Evolutionary conservation across 805 yeast genomes (phyloP), one percentile per base, ranked within the genome.

Genomic region (Priceomyces fermenticarens): DNA sequence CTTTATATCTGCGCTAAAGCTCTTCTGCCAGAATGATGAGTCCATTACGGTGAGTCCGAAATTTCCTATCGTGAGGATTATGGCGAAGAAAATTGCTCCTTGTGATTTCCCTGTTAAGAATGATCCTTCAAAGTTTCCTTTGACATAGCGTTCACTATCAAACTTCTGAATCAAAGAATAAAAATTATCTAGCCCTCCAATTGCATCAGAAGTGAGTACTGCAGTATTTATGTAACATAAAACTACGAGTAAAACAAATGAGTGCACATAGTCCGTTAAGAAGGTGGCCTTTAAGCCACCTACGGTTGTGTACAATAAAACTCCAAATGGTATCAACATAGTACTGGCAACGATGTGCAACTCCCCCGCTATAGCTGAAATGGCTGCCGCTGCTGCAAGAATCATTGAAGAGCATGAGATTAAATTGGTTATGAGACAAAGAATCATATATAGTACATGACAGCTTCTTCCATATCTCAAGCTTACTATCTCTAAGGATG

Each of bases 211-310:
- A 10, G 50, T 30, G 17, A 62, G 43, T 5, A 61, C 55, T 0
- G 60, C 44, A 3, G 67, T 62, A 43, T 55, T 48, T 13, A 62
- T 37, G 41, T 52, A 57, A 39, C 61, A 52, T 16, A 63, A 47
- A 13, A 62, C 47, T 12, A 62, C 40, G 9, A 62, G 40, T 14
- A 57, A 42, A 16, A 58, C 45, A 13, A 57, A 48, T 4, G 63
- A 48, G 45, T 60, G 63, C 13, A 60, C 62, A 41, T 48, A 75
- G 48, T 75, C 80, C 4, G 80, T 70, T 29, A 75, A 55, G 46
- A 75, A 74, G 2, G 81, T 75, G 6, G 79, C 73, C 43, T 70
- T 73, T 29, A 76, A 55, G 6, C 80, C 81, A 35, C 80, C 80
- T 27, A 70, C 60, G 6, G 70, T 60, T 0, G 80, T 76, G 49